Conservation (phyloP, 768 basidiomycete species). For the Cubamyces sp. region DNA sequence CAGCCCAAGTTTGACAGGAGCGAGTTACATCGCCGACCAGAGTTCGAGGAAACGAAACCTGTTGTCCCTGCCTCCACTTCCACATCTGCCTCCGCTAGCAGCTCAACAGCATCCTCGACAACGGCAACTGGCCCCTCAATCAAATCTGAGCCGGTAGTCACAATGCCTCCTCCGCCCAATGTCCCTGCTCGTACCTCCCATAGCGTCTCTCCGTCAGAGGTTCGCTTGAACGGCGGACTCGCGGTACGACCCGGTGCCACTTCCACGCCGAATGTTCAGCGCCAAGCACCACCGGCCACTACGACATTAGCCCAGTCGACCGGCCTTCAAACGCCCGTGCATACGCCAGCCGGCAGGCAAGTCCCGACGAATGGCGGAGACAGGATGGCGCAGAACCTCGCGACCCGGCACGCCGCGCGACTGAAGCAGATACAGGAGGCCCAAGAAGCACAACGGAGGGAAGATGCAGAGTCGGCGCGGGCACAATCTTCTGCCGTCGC, state of each 20-base stretch:
- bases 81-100: slow-evolving; percentile 15
- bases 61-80: slow-evolving; percentile 12
- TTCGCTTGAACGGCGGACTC: slow-evolving; percentile 16
- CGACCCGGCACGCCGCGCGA: slow-evolving; percentile 8
- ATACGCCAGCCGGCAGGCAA: slow-evolving; percentile 33
- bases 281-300: slow-evolving; percentile 7
- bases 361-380: slow-evolving; percentile 1
- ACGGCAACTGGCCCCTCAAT: slow-evolving; percentile 10
- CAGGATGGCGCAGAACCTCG: slow-evolving; percentile 12
- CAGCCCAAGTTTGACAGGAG: slow-evolving; percentile 71
- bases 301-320: not conserved
- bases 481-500: not conserved
- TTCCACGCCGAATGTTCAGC: slow-evolving; percentile 22
- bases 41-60: slow-evolving; percentile 57
- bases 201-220: slow-evolving; percentile 8
- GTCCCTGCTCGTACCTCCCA: slow-evolving; percentile 29
- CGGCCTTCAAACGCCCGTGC: slow-evolving; percentile 40
- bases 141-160: slow-evolving; percentile 18
- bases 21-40: slow-evolving; percentile 72
- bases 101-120: slow-evolving; percentile 6
- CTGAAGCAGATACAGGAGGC: slow-evolving; percentile 19
- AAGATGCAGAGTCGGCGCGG: slow-evolving; percentile 5
- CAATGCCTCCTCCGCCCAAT: slow-evolving; percentile 40
- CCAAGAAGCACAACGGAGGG: slow-evolving; percentile 16
- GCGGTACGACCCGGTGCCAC: slow-evolving; percentile 9